These are phyloP conservation scores for Fusarium sp. DNA, from an alignment of 2,329 filamentous ascomycete genomes.

Conservation along the genomic window DNA sequence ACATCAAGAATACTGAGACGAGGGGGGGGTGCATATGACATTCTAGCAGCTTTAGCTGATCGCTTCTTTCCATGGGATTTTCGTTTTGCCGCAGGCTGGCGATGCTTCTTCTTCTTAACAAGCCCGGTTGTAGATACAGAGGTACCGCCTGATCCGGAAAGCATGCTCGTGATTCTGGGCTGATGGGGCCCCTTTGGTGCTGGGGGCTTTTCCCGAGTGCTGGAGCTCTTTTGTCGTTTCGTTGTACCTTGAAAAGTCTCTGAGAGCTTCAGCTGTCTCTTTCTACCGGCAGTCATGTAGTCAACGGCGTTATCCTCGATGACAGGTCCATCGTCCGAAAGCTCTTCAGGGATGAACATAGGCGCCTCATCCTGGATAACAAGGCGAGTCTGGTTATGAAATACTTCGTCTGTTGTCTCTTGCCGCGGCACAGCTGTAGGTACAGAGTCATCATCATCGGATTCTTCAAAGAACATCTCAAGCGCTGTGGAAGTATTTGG, in stretches of 20 bases:
- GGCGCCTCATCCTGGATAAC: slow-evolving; percentile 28
- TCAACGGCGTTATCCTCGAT: slow-evolving; percentile 67
- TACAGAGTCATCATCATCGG: slow-evolving; percentile 55
- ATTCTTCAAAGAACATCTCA: slow-evolving; percentile 61
- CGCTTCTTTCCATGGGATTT: slow-evolving; percentile 20
- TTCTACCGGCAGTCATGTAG: slow-evolving; percentile 60
- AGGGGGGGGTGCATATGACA: slow-evolving; percentile 56
- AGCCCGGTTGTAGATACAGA: slow-evolving; percentile 19
- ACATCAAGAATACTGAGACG: slow-evolving; percentile 72
- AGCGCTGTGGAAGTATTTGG: slow-evolving; percentile 45
- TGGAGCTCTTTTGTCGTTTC: slow-evolving; percentile 45
- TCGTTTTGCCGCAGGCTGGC: slow-evolving; percentile 19
- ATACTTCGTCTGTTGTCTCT: slow-evolving; percentile 42
- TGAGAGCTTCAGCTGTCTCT: slow-evolving; percentile 53
- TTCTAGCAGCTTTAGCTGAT: slow-evolving; percentile 7
- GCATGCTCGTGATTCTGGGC: slow-evolving; percentile 50
- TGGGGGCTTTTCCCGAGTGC: slow-evolving; percentile 39
- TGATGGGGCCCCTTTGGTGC: slow-evolving; percentile 44
- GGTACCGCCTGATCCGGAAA: slow-evolving; percentile 30
- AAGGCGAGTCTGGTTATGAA: slow-evolving; percentile 48
- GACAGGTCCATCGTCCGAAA: slow-evolving; percentile 51
- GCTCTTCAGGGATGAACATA: slow-evolving; percentile 9
- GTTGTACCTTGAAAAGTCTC: slow-evolving; percentile 44
- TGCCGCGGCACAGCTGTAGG: slow-evolving; percentile 30
- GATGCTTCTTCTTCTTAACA: slow-evolving; percentile 37